phyloP scores from a whole-genome alignment of 2,329 filamentous ascomycete species.

The Exophiala aquamarina region DNA sequence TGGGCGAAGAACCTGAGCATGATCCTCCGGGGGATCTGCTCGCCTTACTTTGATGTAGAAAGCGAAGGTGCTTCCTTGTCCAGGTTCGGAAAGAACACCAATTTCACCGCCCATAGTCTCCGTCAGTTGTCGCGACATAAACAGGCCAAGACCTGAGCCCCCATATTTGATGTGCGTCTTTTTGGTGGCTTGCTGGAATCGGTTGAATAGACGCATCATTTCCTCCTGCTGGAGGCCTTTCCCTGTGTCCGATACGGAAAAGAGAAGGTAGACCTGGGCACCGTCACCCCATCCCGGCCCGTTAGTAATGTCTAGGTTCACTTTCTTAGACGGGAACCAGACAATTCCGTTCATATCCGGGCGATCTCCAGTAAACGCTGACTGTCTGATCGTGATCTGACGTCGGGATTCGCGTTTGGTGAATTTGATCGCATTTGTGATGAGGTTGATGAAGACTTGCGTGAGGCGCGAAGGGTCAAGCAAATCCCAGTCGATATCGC shows the following conservation, averaged over 20 bases:
- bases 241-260: slow-evolving; percentile 75
- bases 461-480: slow-evolving; percentile 57
- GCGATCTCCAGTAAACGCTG: slow-evolving; percentile 5
- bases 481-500: slow-evolving; percentile 42
- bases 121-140: slow-evolving; percentile 73
- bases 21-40: not conserved
- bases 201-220: slow-evolving; percentile 71
- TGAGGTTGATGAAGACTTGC: slow-evolving; percentile 61
- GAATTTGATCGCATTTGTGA: slow-evolving; percentile 64
- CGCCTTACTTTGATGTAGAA: slow-evolving; percentile 53
- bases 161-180: slow-evolving; percentile 77
- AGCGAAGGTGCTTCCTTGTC: slow-evolving; percentile 56
- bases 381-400: slow-evolving; percentile 13
- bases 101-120: slow-evolving; percentile 79
- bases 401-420: slow-evolving; percentile 36
- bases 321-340: slow-evolving; percentile 17
- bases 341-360: slow-evolving; percentile 11
- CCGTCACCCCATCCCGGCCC: slow-evolving; percentile 54
- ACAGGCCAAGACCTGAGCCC: slow-evolving; percentile 73
- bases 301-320: slow-evolving; percentile 29
- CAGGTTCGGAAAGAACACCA: slow-evolving; percentile 60
- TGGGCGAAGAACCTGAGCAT: not conserved
- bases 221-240: slow-evolving; percentile 70
- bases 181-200: slow-evolving; percentile 75
- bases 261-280: slow-evolving; percentile 63